phyloP scores from a whole-genome alignment of 1,139 yeast genomes.

The Hyphopichia khmerensis region DNA sequence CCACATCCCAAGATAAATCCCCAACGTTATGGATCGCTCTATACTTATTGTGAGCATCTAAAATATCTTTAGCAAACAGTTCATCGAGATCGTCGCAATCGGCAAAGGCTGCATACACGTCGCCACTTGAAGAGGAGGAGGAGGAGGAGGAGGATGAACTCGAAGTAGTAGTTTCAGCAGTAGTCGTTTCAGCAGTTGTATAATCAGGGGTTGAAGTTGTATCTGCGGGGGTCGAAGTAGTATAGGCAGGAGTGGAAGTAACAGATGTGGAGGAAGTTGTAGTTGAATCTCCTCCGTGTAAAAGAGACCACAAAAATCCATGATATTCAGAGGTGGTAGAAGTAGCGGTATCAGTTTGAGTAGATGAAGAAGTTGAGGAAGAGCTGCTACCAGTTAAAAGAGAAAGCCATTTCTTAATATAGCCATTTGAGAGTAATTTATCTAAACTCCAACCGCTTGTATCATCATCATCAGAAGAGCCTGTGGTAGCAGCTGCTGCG shows the following conservation, averaged over 20 bases:
- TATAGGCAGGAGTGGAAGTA: slow-evolving; percentile 5
- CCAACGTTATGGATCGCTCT: slow-evolving; percentile 67
- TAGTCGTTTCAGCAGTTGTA: slow-evolving; percentile 4
- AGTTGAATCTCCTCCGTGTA: slow-evolving; percentile 1
- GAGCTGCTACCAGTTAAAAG: not conserved
- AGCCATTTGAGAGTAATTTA: not conserved
- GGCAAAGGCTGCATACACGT: slow-evolving; percentile 6
- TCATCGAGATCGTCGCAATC: slow-evolving; percentile 20
- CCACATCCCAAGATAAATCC: slow-evolving; percentile 60
- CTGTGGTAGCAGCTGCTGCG: slow-evolving; percentile 8
- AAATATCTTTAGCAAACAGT: slow-evolving; percentile 38
- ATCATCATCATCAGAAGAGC: slow-evolving; percentile 3
- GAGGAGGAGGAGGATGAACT: slow-evolving; percentile 7
- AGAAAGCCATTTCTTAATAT: not conserved
- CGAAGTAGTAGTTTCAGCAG: slow-evolving; percentile 5
- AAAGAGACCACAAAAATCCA: slow-evolving; percentile 4
- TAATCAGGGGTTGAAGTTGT: slow-evolving; percentile 6
- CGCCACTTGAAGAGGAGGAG: slow-evolving; percentile 6
- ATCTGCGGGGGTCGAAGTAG: no score
- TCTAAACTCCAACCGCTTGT: slow-evolving; percentile 1
- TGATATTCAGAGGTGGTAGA: slow-evolving; percentile 1
- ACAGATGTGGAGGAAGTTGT: slow-evolving; percentile 9
- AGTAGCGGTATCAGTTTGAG: slow-evolving; percentile 3
- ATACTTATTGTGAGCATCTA: slow-evolving; percentile 64
- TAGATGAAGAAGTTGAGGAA: slow-evolving; percentile 1